phyloP scores from a whole-genome alignment of 805 yeast genomes.

The Starmerella geochares region DNA sequence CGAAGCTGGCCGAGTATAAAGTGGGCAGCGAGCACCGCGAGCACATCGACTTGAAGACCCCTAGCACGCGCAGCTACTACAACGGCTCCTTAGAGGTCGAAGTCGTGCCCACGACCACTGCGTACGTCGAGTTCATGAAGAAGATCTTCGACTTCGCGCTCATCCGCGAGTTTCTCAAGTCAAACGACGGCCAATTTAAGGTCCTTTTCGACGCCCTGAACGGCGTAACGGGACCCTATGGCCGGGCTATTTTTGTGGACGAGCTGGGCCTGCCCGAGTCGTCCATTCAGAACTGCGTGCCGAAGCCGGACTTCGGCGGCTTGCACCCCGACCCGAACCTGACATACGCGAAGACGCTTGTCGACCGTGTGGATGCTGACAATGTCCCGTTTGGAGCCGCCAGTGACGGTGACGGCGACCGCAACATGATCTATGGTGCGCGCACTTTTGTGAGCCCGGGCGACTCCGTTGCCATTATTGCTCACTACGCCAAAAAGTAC shows the following conservation, averaged over 20 bases:
- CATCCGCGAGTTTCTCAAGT: constrained; percentile 57
- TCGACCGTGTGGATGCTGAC: constrained; percentile 70
- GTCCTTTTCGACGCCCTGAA: constrained; percentile 81
- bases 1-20: constrained; percentile 44
- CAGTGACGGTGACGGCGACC: constrained; percentile 98
- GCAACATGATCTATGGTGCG: constrained; percentile 97
- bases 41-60: constrained; percentile 47
- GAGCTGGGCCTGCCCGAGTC: constrained; percentile 67
- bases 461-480: constrained; percentile 93
- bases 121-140: constrained; percentile 69
- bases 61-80: constrained; percentile 42
- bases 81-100: constrained; percentile 53
- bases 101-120: constrained; percentile 69
- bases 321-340: constrained; percentile 96
- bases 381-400: constrained; percentile 93
- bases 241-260: constrained; percentile 67
- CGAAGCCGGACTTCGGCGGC: constrained; percentile 91
- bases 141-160: constrained; percentile 78
- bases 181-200: constrained; percentile 46
- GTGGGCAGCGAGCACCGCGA: constrained; percentile 51
- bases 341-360: constrained; percentile 84
- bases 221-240: constrained; percentile 97
- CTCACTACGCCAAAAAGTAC: constrained; percentile 71
- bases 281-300: constrained; percentile 67
- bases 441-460: constrained; percentile 95